Percentiles rank a stretch among this genome's conserved stretches.
phyloP scores from a whole-genome alignment of 345 rosid species.

The Brassica juncea region DNA sequence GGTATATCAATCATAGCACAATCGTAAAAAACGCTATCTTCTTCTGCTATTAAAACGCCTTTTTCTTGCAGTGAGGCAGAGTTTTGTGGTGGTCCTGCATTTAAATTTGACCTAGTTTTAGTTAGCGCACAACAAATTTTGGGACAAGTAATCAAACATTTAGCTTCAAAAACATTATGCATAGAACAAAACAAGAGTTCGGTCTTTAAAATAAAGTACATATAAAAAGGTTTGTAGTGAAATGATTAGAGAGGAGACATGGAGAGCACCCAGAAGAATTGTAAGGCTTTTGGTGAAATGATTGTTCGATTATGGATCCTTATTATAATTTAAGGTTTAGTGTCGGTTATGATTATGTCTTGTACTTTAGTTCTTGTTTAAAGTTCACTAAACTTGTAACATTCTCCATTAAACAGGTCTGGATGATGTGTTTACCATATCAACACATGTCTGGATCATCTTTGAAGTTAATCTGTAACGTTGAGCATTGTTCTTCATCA shows the following conservation, averaged over 20 bases:
- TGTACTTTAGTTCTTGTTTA: conserved; percentile 47
- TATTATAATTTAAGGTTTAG: conserved; percentile 43
- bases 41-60: no score
- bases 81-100: conserved; percentile 35
- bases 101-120: conserved; percentile 14
- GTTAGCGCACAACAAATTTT: conserved; percentile 24
- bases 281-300: conserved; percentile 27
- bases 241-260: conserved; percentile 22
- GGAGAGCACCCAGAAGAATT: conserved; percentile 24
- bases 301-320: conserved; percentile 32
- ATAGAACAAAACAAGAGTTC: conserved; percentile 35
- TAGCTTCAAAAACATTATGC: conserved; percentile 18
- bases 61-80: background rate
- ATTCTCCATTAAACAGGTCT: no score
- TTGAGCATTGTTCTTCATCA: background rate
- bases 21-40: no score
- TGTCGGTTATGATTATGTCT: conserved; percentile 56
- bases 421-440: no score
- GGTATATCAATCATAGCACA: no score
- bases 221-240: background rate
- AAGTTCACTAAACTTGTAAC: background rate
- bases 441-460: background rate
- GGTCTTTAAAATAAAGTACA: background rate
- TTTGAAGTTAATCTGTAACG: background rate
- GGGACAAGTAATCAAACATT: conserved; percentile 36